Conservation (phyloP, 495 filamentous ascomycete genomes). For the Talaromyces wortmannii region DNA sequence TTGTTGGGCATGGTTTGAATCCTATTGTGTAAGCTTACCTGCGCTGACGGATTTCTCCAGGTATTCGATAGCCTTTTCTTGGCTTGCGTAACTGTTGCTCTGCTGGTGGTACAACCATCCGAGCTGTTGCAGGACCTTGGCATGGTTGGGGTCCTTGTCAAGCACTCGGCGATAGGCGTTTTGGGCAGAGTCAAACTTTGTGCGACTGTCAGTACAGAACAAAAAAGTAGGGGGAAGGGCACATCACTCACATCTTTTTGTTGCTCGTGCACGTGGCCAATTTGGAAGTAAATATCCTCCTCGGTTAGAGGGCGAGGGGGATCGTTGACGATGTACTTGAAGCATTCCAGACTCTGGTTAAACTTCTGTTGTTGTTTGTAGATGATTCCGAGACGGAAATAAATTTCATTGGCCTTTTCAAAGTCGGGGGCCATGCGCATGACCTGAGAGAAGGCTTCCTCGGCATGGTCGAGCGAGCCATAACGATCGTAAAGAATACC, state of each 20-base stretch:
- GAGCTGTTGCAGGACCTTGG: slow-evolving; percentile 96
- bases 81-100: slow-evolving; percentile 78
- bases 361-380: slow-evolving; percentile 99
- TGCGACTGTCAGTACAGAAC: slow-evolving; percentile 13
- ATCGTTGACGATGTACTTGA: slow-evolving; percentile 93
- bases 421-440: slow-evolving; percentile 99
- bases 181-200: slow-evolving; percentile 87
- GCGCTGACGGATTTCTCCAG: slow-evolving; percentile 94
- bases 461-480: slow-evolving; percentile 93
- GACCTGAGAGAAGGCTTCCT: slow-evolving; percentile 97
- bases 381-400: slow-evolving; percentile 97
- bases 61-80: slow-evolving; percentile 95
- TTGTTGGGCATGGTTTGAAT: background rate
- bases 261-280: slow-evolving; percentile 97
- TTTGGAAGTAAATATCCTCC: slow-evolving; percentile 99
- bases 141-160: slow-evolving; percentile 91
- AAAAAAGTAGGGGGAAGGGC: background rate
- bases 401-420: slow-evolving; percentile 99
- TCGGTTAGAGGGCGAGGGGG: slow-evolving; percentile 91
- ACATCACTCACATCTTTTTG: slow-evolving; percentile 83
- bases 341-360: slow-evolving; percentile 90
- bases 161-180: slow-evolving; percentile 87
- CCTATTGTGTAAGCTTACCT: slow-evolving; percentile 49
- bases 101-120: slow-evolving; percentile 98
- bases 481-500: slow-evolving; percentile 97